Evolutionary conservation across 2,329 filamentous ascomycete genomes (phyloP).

Genomic region (Trichoderma pleuroti): DNA sequence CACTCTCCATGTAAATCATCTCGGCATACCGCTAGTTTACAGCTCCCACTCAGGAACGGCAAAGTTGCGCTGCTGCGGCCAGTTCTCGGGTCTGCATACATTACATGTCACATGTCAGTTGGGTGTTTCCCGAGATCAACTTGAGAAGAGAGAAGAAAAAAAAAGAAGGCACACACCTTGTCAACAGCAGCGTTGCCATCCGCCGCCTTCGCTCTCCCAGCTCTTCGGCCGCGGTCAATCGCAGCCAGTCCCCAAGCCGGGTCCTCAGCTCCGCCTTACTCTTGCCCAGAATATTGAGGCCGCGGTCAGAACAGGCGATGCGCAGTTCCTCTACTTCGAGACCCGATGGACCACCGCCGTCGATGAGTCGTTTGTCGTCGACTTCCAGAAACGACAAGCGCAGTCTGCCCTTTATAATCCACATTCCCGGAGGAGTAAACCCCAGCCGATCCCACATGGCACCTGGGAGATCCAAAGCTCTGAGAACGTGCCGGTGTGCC

Average conservation of each 20-base stretch:
- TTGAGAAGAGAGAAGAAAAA: background rate
- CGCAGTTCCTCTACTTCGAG: constrained; percentile 62
- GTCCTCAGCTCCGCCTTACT: constrained; percentile 55
- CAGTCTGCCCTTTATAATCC: constrained; percentile 50
- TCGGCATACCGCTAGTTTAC: constrained; percentile 21
- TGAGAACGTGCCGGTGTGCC: constrained; percentile 39
- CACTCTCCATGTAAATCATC: background rate
- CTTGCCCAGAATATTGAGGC: constrained; percentile 54
- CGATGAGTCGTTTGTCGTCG: constrained; percentile 67
- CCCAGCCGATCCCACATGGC: constrained; percentile 49
- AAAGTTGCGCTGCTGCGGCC: constrained; percentile 41
- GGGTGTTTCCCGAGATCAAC: background rate
- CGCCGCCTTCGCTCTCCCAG: constrained; percentile 36
- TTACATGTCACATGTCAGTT: constrained; percentile 9
- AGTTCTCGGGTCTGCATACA: constrained; percentile 35
- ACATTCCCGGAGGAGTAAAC: constrained; percentile 46
- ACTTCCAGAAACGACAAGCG: constrained; percentile 61
- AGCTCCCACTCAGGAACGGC: constrained; percentile 42
- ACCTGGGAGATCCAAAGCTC: constrained; percentile 44
- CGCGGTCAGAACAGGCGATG: constrained; percentile 69
- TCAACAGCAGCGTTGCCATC: constrained; percentile 40
- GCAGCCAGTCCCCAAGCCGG: constrained; percentile 47
- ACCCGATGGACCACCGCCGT: constrained; percentile 54
- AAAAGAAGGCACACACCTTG: constrained; percentile 34
- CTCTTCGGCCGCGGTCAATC: constrained; percentile 39